Percentiles rank a stretch among this genome's conserved stretches.
phyloP scores from a whole-genome alignment of 2,329 filamentous ascomycete genomes.

The Alternaria atra region DNA sequence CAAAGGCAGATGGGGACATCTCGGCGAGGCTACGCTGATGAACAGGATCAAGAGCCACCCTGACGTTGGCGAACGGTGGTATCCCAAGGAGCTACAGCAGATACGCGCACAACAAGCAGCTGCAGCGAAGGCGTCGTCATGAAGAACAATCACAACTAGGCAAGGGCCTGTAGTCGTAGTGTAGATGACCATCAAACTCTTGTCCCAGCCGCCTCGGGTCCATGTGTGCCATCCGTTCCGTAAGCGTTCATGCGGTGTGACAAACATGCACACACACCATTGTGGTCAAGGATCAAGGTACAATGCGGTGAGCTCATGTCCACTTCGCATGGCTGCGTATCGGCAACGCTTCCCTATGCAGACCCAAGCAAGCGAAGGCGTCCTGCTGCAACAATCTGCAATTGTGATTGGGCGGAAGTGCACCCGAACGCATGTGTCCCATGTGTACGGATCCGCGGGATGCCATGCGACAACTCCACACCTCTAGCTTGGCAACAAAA shows the following conservation, averaged over 20 bases:
- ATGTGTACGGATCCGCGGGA: slow-evolving; percentile 21
- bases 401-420: slow-evolving; percentile 15
- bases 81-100: slow-evolving; percentile 55
- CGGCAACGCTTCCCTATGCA: slow-evolving; percentile 11
- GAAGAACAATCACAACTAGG: background rate
- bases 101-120: slow-evolving; percentile 53
- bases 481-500: slow-evolving; percentile 9
- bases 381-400: background rate
- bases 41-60: slow-evolving; percentile 88
- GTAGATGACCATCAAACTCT: slow-evolving; percentile 10
- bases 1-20: slow-evolving; percentile 69
- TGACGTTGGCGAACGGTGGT: slow-evolving; percentile 83
- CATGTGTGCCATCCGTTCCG: slow-evolving; percentile 1
- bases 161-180: slow-evolving; percentile 3
- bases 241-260: slow-evolving; percentile 20
- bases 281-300: slow-evolving; percentile 7
- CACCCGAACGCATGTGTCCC: slow-evolving; percentile 18
- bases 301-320: slow-evolving; percentile 17
- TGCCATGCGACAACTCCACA: slow-evolving; percentile 17
- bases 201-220: background rate
- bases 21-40: slow-evolving; percentile 84
- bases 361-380: slow-evolving; percentile 5
- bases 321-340: slow-evolving; percentile 5
- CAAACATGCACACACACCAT: slow-evolving; percentile 11
- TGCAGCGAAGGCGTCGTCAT: slow-evolving; percentile 13